Evolutionary conservation across 2,329 filamentous ascomycete species (phyloP).

Genomic region (Gnomoniopsis sp.): DNA sequence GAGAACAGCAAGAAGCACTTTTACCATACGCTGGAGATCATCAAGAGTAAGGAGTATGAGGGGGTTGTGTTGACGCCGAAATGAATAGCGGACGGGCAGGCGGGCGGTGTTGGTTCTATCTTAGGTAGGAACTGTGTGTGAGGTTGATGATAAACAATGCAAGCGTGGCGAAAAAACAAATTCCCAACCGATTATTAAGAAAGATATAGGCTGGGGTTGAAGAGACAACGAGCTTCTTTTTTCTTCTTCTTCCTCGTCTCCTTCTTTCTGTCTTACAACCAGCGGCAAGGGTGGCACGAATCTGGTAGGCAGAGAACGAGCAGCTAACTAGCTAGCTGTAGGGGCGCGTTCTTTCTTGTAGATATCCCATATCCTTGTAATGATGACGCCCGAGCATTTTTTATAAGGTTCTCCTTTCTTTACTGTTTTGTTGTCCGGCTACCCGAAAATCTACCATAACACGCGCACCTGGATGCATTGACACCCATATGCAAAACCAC

Average conservation of each 20-base stretch:
- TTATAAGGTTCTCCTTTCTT: background rate
- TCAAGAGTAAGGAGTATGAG: slow-evolving; percentile 86
- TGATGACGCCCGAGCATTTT: background rate
- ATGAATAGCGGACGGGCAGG: slow-evolving; percentile 22
- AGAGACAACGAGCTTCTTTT: no score
- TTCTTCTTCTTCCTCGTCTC: no score
- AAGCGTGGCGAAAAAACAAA: no score
- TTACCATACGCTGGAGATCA: slow-evolving; percentile 90
- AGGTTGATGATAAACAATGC: no score
- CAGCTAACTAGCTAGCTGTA: background rate
- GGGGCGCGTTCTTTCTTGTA: background rate
- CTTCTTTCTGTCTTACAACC: background rate
- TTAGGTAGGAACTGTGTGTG: no score
- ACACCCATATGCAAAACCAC: no score
- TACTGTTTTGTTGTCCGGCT: background rate
- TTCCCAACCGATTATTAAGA: no score
- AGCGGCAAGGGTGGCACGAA: background rate
- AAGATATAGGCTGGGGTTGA: no score
- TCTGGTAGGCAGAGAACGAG: background rate
- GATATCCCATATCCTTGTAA: slow-evolving; percentile 1
- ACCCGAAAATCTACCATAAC: background rate
- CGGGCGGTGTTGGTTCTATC: no score
- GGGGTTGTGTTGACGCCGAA: slow-evolving; percentile 73
- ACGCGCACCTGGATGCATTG: background rate
- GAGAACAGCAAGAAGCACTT: slow-evolving; percentile 94